Percentiles rank a stretch among this genome's conserved stretches.
Conservation (phyloP, 805 yeast genomes). For the Candida tallmaniae region DNA sequence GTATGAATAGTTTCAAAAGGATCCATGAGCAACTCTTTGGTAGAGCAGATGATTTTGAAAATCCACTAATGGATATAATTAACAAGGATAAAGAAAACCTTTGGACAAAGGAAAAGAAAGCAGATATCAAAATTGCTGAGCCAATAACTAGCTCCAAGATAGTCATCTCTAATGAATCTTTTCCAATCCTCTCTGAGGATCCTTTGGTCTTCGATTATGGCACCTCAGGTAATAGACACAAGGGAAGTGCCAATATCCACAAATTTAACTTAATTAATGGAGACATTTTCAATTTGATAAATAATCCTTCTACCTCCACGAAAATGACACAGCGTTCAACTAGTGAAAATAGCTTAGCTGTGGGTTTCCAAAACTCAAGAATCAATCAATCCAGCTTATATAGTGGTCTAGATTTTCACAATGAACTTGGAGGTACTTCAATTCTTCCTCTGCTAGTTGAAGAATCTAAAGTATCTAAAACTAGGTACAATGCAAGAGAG, state of each 20-base stretch:
- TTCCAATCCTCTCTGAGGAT: too few species aligned
- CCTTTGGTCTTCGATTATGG: background rate
- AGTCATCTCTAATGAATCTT: conserved; percentile 5
- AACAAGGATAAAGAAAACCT: conserved; percentile 4
- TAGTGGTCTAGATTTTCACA: background rate
- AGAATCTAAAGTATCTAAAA: too few species aligned
- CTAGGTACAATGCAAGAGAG: too few species aligned
- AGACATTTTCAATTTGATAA: background rate
- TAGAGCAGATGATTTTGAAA: background rate
- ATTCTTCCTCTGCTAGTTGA: too few species aligned
- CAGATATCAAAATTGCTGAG: conserved; percentile 3
- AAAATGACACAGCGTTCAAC: too few species aligned
- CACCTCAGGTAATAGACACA: background rate
- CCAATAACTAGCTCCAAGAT: conserved; percentile 10
- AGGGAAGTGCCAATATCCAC: background rate
- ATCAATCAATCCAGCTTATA: too few species aligned
- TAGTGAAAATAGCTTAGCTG: too few species aligned
- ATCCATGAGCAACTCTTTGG: conserved; percentile 4
- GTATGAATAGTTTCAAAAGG: conserved; percentile 4
- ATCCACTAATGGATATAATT: conserved; percentile 2
- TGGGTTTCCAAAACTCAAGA: background rate
- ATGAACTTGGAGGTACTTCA: background rate
- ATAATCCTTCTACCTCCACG: too few species aligned
- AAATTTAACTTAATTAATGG: background rate
- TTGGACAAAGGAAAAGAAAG: conserved; percentile 3